Evolutionary conservation across 768 basidiomycete species (phyloP), one percentile per base, ranked within the genome.

Genomic region (Rhizopogon sp.): DNA sequence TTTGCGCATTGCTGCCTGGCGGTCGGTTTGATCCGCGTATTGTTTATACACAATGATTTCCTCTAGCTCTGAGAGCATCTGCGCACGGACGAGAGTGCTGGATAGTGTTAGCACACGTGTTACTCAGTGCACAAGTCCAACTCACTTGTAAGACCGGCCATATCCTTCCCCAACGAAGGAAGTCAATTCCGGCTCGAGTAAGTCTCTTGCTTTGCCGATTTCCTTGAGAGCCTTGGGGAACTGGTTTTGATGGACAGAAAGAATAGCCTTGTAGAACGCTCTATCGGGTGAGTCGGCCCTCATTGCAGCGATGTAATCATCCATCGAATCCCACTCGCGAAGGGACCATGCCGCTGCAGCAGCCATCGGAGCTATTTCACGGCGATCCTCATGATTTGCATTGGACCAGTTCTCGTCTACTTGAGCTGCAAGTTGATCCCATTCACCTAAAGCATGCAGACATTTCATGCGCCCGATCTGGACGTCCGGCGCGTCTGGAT

Each of bases 321-420:
- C 97, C 97, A 99, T 99, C 3, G 87, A 81, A 62, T 98, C 94
- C 97, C 97, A 99, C 62, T 98, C 95, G 59, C 88, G 87, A 54
- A 98, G 73, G 2, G 93, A 93, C 96, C 97, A 99, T 2, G 94
- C 92, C 1, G 97, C 96, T 0, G 96, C 95, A 1, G 97, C 92
- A 0, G 96, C 97, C 78, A 99, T 88, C 0, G 97, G 95, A 0
- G 97, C 94, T 59, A 98, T 97, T 70, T 90, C 88, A 50, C 87
- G 81, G 46, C 89, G 85, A 60, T 93, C 87, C 51, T 97, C 94
- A 55, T 87, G 79, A 46, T 78, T 84, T 10, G 92, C 88, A 58
- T 81, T 88, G 3, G 81, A 69, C 97, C 97, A 99, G 58, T 87
- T 82, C 59, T 92, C 85, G 54, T 91, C 87, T 1, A 98, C 94